Percentiles rank a stretch among this genome's conserved stretches.
Conservation (phyloP, 176 grass and related monocot species). For the Coix lacrymajobi region DNA sequence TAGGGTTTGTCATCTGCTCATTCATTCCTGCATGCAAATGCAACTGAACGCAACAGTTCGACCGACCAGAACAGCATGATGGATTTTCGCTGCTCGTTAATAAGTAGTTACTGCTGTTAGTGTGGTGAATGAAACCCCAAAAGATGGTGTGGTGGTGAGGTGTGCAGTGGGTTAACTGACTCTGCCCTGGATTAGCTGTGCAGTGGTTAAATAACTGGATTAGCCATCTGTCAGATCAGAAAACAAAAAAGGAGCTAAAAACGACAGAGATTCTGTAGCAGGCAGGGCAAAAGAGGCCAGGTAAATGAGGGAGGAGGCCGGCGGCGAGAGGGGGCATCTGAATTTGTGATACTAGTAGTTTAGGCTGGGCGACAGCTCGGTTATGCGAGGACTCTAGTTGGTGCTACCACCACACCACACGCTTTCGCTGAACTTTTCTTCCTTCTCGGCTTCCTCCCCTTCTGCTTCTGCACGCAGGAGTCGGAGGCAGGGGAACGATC, state of each 20-base stretch:
- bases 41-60: neutral
- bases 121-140: neutral
- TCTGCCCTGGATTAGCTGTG: neutral
- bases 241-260: neutral
- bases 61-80: neutral
- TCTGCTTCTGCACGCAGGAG: slow-evolving; percentile 11
- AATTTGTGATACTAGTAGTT: slow-evolving; percentile 1
- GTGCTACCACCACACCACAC: slow-evolving; percentile 21
- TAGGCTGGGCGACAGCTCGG: slow-evolving; percentile 61
- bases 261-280: neutral
- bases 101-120: neutral
- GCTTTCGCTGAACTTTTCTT: slow-evolving; percentile 13
- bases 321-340: neutral
- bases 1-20: neutral
- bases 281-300: neutral
- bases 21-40: neutral
- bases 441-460: neutral
- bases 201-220: neutral
- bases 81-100: neutral
- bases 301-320: neutral
- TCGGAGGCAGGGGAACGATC: slow-evolving; percentile 16
- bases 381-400: slow-evolving; percentile 62
- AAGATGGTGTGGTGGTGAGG: neutral
- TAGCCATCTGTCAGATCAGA: neutral
- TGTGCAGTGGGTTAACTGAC: neutral